phyloP scores from a whole-genome alignment of 176 grass and related monocot genomes.

The Triticum timopheevii region DNA sequence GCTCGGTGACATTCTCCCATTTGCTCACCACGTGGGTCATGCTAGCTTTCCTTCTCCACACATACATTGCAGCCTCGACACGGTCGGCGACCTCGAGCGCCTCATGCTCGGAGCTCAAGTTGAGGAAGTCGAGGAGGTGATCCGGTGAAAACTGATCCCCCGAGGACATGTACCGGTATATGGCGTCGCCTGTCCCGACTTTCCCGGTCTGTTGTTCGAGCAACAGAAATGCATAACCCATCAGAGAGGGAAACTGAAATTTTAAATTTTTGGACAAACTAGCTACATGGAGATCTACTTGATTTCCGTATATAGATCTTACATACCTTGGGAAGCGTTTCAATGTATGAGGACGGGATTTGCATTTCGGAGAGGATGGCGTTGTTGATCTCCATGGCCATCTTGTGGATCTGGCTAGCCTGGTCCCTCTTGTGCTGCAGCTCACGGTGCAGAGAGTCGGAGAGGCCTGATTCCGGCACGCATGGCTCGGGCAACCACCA shows the following conservation, averaged over 20 bases:
- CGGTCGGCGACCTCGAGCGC: conserved; percentile 86
- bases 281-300: not conserved
- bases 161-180: conserved; percentile 78
- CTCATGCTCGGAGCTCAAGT: conserved; percentile 76
- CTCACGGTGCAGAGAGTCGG: conserved; percentile 52
- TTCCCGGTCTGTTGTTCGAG: conserved; percentile 51
- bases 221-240: not conserved
- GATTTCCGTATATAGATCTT: not conserved
- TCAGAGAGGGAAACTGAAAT: not conserved
- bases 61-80: conserved; percentile 67
- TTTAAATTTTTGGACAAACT: not conserved
- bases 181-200: conserved; percentile 65
- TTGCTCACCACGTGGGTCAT: conserved; percentile 54
- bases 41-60: conserved; percentile 73
- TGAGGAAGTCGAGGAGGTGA: conserved; percentile 69
- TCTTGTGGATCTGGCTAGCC: conserved; percentile 98
- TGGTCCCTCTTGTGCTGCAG: conserved; percentile 86
- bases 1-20: conserved; percentile 74
- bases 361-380: conserved; percentile 88
- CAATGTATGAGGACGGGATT: conserved; percentile 67
- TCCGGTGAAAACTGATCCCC: conserved; percentile 81
- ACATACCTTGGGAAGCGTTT: conserved; percentile 82
- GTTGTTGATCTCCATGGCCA: conserved; percentile 96
- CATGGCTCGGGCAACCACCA: conserved; percentile 96
- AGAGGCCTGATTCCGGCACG: conserved; percentile 63